A percentile compares a stretch with the other conserved stretches of the same genome.
Conservation (phyloP, 2,329 filamentous ascomycete species). For the Colletotrichum sp. region DNA sequence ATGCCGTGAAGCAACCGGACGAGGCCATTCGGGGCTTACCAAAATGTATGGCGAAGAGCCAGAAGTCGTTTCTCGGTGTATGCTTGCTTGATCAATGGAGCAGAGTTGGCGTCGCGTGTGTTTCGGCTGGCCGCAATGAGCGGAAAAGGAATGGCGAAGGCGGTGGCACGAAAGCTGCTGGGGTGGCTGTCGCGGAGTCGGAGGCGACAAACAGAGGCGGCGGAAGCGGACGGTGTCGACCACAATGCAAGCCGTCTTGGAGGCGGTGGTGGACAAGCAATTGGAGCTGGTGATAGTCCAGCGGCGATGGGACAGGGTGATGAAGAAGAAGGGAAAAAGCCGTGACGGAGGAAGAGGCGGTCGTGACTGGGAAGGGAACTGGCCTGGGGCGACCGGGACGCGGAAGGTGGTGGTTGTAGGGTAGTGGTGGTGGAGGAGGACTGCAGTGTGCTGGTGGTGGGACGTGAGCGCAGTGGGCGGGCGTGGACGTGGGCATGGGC, state of each 20-base stretch:
- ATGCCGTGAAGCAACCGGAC: neutral
- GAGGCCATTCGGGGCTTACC: neutral
- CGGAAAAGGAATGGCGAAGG: neutral
- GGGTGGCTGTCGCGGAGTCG: neutral
- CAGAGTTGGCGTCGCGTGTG: neutral
- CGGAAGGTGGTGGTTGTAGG: neutral
- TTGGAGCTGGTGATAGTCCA: neutral
- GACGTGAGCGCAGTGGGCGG: neutral
- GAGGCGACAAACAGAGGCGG: neutral
- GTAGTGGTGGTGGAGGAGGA: neutral
- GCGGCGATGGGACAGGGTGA: neutral
- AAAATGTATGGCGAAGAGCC: neutral
- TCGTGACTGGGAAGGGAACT: conserved; percentile 2
- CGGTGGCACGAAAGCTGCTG: conserved; percentile 1
- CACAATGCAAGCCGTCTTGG: neutral
- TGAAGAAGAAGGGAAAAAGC: neutral
- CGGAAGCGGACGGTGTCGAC: neutral
- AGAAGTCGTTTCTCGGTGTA: neutral
- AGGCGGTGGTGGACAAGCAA: neutral
- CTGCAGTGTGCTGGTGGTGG: neutral
- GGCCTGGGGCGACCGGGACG: conserved; percentile 2
- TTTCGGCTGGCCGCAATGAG: neutral
- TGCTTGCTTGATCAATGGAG: neutral
- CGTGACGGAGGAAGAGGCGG: conserved; percentile 10
- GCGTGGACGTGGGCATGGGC: neutral